Percentiles rank a stretch among this genome's conserved stretches.
These are phyloP conservation scores for Solanum lycopersicoides DNA, from an alignment of 257 asterid species.

Conservation along the genomic window DNA sequence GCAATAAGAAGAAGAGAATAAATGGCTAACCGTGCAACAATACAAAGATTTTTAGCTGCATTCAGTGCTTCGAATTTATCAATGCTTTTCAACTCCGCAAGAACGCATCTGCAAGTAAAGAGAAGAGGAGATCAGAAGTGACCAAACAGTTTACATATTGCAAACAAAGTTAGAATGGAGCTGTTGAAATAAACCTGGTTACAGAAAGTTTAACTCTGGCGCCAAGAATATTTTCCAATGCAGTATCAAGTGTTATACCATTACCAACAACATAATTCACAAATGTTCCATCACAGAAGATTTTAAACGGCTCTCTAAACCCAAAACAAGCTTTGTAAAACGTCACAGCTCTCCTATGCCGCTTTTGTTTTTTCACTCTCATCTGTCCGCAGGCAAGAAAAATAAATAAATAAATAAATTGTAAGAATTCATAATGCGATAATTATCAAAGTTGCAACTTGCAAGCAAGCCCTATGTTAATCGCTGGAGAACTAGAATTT, in stretches of 20 bases:
- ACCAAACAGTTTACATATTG: neutral
- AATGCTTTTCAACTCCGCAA: slow-evolving; percentile 74
- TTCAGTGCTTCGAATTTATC: slow-evolving; percentile 49
- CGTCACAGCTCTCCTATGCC: slow-evolving; percentile 62
- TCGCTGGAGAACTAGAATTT: no score
- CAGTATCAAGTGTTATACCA: slow-evolving; percentile 73
- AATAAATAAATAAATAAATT: neutral
- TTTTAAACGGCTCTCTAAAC: slow-evolving; percentile 77
- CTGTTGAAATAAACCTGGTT: slow-evolving; percentile 15
- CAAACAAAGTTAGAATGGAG: neutral
- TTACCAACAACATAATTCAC: slow-evolving; percentile 68
- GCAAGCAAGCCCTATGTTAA: no score
- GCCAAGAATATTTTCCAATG: slow-evolving; percentile 58
- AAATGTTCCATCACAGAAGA: slow-evolving; percentile 94
- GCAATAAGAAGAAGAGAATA: neutral
- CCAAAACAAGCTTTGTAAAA: slow-evolving; percentile 75
- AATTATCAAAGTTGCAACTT: no score
- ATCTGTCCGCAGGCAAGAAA: slow-evolving; percentile 9
- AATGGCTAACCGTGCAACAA: slow-evolving; percentile 54
- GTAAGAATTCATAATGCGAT: no score
- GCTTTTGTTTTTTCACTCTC: slow-evolving; percentile 77
- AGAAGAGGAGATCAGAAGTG: neutral
- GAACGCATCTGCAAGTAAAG: slow-evolving; percentile 59
- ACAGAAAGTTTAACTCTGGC: slow-evolving; percentile 68
- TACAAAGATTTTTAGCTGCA: slow-evolving; percentile 56